phyloP scores from a whole-genome alignment of 192 early-diverging fungal species.

The Gaertneriomyces semiglobifer region DNA sequence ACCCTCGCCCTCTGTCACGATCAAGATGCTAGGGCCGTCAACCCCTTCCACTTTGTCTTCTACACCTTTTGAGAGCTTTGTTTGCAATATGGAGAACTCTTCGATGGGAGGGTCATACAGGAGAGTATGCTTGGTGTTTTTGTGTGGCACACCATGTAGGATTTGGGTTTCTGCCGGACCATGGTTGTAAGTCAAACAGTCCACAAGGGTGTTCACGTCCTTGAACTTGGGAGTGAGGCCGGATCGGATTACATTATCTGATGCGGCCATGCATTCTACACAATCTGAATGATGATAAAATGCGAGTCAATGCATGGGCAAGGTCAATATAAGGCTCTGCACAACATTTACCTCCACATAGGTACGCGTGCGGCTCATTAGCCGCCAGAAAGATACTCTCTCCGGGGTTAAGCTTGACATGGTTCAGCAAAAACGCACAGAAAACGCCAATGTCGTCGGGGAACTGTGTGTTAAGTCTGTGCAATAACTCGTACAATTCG shows the following conservation, averaged over 20 bases:
- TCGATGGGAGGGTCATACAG: slow-evolving; percentile 96
- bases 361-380: slow-evolving; percentile 95
- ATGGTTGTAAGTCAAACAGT: slow-evolving; percentile 89
- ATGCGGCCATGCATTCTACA: slow-evolving; percentile 97
- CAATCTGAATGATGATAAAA: slow-evolving; percentile 64
- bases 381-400: slow-evolving; percentile 93
- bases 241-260: slow-evolving; percentile 95
- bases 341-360: slow-evolving; percentile 69
- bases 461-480: slow-evolving; percentile 75
- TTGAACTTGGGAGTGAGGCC: slow-evolving; percentile 98
- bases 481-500: slow-evolving; percentile 60
- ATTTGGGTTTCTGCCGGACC: slow-evolving; percentile 78
- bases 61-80: slow-evolving; percentile 42
- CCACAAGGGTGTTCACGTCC: slow-evolving; percentile 83
- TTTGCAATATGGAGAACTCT: slow-evolving; percentile 84
- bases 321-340: not conserved
- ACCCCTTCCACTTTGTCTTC: slow-evolving; percentile 59
- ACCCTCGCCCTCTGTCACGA: slow-evolving; percentile 77
- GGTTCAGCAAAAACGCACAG: slow-evolving; percentile 86
- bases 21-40: slow-evolving; percentile 79
- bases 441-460: slow-evolving; percentile 89
- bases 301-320: slow-evolving; percentile 3
- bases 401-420: slow-evolving; percentile 72
- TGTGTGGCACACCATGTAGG: slow-evolving; percentile 58
- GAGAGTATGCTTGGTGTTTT: slow-evolving; percentile 41